Evolutionary conservation across 2,329 filamentous ascomycete species (phyloP), one percentile per base, ranked within the genome.

Genomic region (Neofusicoccum laricinum): DNA sequence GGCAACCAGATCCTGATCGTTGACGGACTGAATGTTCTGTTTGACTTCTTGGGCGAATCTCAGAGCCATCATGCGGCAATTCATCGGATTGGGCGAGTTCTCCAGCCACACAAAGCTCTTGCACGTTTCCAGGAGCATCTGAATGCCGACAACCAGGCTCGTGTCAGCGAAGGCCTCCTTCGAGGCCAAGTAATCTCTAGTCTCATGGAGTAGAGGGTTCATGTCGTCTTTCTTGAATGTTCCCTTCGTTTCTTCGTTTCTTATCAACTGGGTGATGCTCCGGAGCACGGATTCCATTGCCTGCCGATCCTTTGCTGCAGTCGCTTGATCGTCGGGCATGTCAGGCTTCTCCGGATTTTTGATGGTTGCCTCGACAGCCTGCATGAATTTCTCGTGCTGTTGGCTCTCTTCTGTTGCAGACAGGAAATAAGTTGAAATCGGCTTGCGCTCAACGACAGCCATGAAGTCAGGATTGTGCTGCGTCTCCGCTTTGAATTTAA

Each of bases 41-140:
- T 15, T 19, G 40, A 59, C 55, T 19, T 59, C 55, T 30, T 59
- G 55, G 4, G 55, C 55, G 21, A 59, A 36, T n/a, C 55, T 59
- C 15, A 59, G 55, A 25, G 55, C 55, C 40, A 21, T 36, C 55
- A 59, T 59, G n/a, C 55, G 55, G 55, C 55, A 59, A 30, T 59
- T 59, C 40, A 59, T 21, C 5, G 55, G 55, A 25, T 59, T 59
- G 2, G 55, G 40, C 6, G 21, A 15, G n/a, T 7, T 4, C 2
- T 12, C 55, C 17, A 17, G 21, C 40, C 43, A 59, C 11, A 59
- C 55, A 14, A 59, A 59, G 15, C 55, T 59, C 55, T 59, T 59
- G 25, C 40, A 59, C 2, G 55, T 59, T 46, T 59, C 55, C 17
- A 59, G 17, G 12, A 59, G 11, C 4, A 59, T 8, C 40, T 59